Percentiles rank a stretch among this genome's conserved stretches.
phyloP scores from a whole-genome alignment of 768 basidiomycete genomes.

The Mycena indigotica region DNA sequence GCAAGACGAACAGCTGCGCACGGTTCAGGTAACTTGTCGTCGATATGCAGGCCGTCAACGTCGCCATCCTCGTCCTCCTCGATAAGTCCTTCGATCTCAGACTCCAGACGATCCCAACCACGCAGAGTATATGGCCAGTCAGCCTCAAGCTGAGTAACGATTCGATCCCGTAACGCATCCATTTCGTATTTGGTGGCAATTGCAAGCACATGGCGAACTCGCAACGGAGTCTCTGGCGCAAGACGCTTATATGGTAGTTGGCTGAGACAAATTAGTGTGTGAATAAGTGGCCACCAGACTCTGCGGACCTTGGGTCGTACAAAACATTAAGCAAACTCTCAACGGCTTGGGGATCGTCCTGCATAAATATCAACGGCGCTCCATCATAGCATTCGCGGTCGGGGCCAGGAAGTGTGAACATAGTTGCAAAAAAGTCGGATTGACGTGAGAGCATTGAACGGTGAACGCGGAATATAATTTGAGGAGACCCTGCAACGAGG shows the following conservation, averaged over 20 bases:
- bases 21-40: slow-evolving; percentile 25
- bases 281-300: not conserved
- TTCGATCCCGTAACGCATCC: slow-evolving; percentile 32
- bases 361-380: slow-evolving; percentile 18
- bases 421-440: slow-evolving; percentile 17
- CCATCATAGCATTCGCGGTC: slow-evolving; percentile 20
- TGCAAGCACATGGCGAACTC: slow-evolving; percentile 32
- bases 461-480: slow-evolving; percentile 21
- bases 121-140: slow-evolving; percentile 35
- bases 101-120: slow-evolving; percentile 27
- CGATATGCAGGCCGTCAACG: slow-evolving; percentile 10
- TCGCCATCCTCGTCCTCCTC: not conserved
- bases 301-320: slow-evolving; percentile 15
- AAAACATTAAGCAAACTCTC: slow-evolving; percentile 16
- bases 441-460: slow-evolving; percentile 21
- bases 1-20: slow-evolving; percentile 30
- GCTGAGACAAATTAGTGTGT: slow-evolving; percentile 7
- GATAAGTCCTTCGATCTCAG: slow-evolving; percentile 5
- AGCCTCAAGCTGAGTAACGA: slow-evolving; percentile 34
- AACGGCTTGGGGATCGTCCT: slow-evolving; percentile 17
- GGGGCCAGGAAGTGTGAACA: slow-evolving; percentile 19
- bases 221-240: slow-evolving; percentile 33
- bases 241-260: slow-evolving; percentile 18
- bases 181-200: slow-evolving; percentile 40
- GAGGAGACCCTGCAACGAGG: slow-evolving; percentile 28